Percentiles rank a stretch among this genome's conserved stretches.
Evolutionary conservation across 768 basidiomycete species (phyloP).

Genomic region (Lactarius pseudohatsudake): DNA sequence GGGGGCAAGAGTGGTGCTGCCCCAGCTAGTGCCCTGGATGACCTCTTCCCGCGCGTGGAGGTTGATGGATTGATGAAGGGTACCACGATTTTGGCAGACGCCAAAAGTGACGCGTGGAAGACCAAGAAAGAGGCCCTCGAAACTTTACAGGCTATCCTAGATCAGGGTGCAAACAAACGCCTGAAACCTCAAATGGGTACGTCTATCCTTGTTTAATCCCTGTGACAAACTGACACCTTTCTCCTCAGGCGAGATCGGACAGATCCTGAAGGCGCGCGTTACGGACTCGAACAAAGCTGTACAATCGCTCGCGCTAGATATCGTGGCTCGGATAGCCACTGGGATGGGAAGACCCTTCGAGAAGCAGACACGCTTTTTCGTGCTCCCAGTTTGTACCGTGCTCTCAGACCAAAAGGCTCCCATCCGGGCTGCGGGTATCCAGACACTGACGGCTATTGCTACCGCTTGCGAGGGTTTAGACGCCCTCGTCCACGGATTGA

Average conservation of each 20-base stretch:
- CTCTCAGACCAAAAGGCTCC: constrained; percentile 92
- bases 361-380: constrained; percentile 77
- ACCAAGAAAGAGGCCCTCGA: constrained; percentile 94
- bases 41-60: constrained; percentile 94
- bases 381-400: constrained; percentile 74
- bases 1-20: constrained; percentile 42
- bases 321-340: constrained; percentile 83
- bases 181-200: constrained; percentile 87
- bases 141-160: constrained; percentile 74
- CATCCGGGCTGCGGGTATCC: constrained; percentile 73
- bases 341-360: constrained; percentile 98
- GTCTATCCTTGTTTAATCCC: constrained; percentile 28
- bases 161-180: constrained; percentile 90
- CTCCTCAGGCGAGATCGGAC: constrained; percentile 79
- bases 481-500: constrained; percentile 72
- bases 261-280: constrained; percentile 83
- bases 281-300: constrained; percentile 94
- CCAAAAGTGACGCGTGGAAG: constrained; percentile 96
- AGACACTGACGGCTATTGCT: constrained; percentile 80
- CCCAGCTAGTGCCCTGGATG: constrained; percentile 76
- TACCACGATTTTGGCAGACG: constrained; percentile 76
- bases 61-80: constrained; percentile 82
- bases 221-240: constrained; percentile 16
- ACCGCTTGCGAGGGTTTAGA: constrained; percentile 85
- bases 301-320: constrained; percentile 85